Conservation (phyloP, 306 rosid genomes). For the Trichosanthes truncata region DNA sequence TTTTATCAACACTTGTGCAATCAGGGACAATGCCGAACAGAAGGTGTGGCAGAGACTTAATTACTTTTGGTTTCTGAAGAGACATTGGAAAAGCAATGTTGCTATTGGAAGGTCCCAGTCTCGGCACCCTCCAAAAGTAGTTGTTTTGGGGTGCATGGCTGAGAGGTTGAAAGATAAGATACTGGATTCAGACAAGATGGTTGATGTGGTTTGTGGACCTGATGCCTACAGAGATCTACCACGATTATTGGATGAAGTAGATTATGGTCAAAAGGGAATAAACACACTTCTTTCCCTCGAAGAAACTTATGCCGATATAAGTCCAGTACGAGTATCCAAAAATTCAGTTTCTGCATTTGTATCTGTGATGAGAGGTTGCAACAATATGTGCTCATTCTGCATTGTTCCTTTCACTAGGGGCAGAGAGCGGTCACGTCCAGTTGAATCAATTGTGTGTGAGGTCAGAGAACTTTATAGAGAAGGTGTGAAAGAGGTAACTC, state of each 20-base stretch:
- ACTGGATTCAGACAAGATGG: conserved; percentile 91
- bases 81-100: conserved; percentile 84
- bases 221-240: conserved; percentile 97
- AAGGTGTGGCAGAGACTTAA: conserved; percentile 99
- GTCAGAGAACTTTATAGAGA: conserved; percentile 80
- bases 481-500: conserved; percentile 93
- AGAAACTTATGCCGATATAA: conserved; percentile 94
- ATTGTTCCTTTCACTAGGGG: conserved; percentile 95
- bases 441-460: conserved; percentile 84
- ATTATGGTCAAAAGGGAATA: conserved; percentile 87
- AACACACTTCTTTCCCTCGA: conserved; percentile 94
- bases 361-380: conserved; percentile 96
- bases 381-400: conserved; percentile 96
- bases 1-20: conserved; percentile 95
- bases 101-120: conserved; percentile 71
- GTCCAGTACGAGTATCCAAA: conserved; percentile 77
- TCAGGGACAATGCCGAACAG: conserved; percentile 95
- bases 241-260: conserved; percentile 72
- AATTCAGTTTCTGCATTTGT: conserved; percentile 80
- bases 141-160: conserved; percentile 98
- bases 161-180: conserved; percentile 95
- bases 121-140: conserved; percentile 71
- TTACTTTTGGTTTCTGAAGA: conserved; percentile 97
- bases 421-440: conserved; percentile 87
- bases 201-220: conserved; percentile 94